These are phyloP conservation scores for Bipolaris oryzae DNA, from an alignment of 2,329 filamentous ascomycete species.

Conservation along the genomic window DNA sequence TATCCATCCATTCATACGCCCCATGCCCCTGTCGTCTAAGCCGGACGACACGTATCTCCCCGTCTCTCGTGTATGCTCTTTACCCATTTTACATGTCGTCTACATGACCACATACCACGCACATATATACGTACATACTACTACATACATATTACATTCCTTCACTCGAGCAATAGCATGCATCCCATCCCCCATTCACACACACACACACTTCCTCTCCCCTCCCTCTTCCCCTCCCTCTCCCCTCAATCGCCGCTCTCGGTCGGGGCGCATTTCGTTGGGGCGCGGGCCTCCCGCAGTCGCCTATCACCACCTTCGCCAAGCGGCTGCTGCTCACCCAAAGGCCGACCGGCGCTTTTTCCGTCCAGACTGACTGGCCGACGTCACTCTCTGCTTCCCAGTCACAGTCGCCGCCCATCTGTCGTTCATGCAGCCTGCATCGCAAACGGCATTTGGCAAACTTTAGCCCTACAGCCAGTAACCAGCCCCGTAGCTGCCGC, in stretches of 20 bases:
- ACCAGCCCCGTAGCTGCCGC: neutral
- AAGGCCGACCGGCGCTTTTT: slow-evolving; percentile 18
- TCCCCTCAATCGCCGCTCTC: slow-evolving; percentile 4
- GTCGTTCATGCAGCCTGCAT: neutral
- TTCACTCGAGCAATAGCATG: no score
- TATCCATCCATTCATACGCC: neutral
- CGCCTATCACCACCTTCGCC: slow-evolving; percentile 17
- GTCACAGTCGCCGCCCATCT: neutral
- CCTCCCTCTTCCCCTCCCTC: no score
- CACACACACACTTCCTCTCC: no score
- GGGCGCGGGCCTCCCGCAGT: slow-evolving; percentile 22
- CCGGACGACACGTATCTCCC: no score
- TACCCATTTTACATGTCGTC: no score
- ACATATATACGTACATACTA: neutral
- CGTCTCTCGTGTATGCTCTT: no score
- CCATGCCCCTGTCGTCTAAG: no score
- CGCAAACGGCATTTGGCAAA: neutral
- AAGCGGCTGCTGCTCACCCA: slow-evolving; percentile 18
- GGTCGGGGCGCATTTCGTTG: slow-evolving; percentile 16
- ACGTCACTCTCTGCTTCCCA: slow-evolving; percentile 14
- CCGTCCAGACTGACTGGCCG: slow-evolving; percentile 18
- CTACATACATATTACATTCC: neutral
- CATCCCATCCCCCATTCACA: no score
- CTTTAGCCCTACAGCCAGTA: neutral
- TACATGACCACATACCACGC: no score